Evolutionary conservation across 2,329 filamentous ascomycete species (phyloP).

Genomic region (Aspergillus aculeatus): DNA sequence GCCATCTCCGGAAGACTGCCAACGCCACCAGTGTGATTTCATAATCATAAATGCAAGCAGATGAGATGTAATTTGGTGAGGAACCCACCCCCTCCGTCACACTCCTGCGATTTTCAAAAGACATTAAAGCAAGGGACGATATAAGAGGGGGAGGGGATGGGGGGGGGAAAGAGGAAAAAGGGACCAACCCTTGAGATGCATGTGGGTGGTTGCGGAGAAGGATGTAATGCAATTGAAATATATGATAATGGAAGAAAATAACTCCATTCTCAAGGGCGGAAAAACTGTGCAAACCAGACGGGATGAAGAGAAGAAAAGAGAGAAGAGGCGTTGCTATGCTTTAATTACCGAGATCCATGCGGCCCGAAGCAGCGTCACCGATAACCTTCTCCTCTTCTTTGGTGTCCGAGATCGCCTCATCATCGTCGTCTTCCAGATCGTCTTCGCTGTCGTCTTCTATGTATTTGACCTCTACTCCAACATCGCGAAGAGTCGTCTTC

Average conservation of each 20-base stretch:
- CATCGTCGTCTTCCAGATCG: slow-evolving; percentile 45
- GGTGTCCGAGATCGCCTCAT: slow-evolving; percentile 26
- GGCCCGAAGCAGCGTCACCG: slow-evolving; percentile 34
- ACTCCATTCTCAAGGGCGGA: neutral
- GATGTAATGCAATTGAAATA: neutral
- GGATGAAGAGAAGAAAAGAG: neutral
- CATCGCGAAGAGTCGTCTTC: slow-evolving; percentile 70
- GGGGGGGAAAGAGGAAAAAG: slow-evolving; percentile 1
- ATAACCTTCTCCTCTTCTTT: slow-evolving; percentile 26
- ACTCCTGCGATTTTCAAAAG: slow-evolving; percentile 25
- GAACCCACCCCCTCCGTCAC: slow-evolving; percentile 18
- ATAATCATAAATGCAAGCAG: slow-evolving; percentile 30
- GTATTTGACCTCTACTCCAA: slow-evolving; percentile 73
- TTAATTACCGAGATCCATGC: slow-evolving; percentile 40
- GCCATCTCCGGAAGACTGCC: slow-evolving; percentile 25
- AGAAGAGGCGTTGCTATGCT: slow-evolving; percentile 1
- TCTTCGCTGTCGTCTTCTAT: slow-evolving; percentile 65
- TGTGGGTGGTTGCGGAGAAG: neutral
- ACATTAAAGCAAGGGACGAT: slow-evolving; percentile 5
- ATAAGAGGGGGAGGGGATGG: neutral
- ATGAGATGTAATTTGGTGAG: slow-evolving; percentile 25
- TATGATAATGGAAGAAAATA: neutral
- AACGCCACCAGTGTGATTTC: slow-evolving; percentile 24
- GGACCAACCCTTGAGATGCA: neutral
- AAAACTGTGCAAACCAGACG: neutral